A percentile compares a stretch with the other conserved stretches of the same genome.
phyloP scores from a whole-genome alignment of 768 basidiomycete genomes.

The Kondoa malvinella region DNA sequence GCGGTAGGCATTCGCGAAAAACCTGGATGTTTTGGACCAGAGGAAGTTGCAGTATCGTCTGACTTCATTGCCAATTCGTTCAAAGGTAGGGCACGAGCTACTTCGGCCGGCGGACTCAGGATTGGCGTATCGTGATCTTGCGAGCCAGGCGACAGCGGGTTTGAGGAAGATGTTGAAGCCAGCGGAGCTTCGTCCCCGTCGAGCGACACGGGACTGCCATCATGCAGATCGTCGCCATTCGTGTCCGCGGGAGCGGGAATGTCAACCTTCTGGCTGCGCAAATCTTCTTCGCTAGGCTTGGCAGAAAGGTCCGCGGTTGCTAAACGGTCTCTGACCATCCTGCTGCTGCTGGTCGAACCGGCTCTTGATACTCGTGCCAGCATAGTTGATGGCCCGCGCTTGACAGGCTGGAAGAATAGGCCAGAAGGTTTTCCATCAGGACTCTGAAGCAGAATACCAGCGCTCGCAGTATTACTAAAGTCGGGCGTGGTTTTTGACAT shows the following conservation, averaged over 20 bases:
- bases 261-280: too few species aligned
- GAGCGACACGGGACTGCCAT: neutral
- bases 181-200: neutral
- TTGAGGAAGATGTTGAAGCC: neutral
- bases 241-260: too few species aligned
- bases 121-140: neutral
- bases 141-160: neutral
- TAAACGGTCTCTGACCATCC: constrained; percentile 1
- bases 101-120: neutral
- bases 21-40: neutral
- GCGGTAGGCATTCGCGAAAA: constrained; percentile 8
- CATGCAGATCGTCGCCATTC: too few species aligned
- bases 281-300: neutral
- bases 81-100: constrained; percentile 1
- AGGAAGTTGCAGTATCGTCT: neutral
- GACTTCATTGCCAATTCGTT: neutral
- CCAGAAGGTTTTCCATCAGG: constrained; percentile 88
- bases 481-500: constrained; percentile 48
- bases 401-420: constrained; percentile 73
- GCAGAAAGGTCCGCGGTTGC: neutral
- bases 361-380: neutral
- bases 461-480: constrained; percentile 57
- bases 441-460: constrained; percentile 75
- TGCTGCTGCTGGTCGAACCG: neutral
- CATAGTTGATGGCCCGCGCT: constrained; percentile 9